phyloP scores from a whole-genome alignment of 257 asterid genomes.

The Rhazya stricta region DNA sequence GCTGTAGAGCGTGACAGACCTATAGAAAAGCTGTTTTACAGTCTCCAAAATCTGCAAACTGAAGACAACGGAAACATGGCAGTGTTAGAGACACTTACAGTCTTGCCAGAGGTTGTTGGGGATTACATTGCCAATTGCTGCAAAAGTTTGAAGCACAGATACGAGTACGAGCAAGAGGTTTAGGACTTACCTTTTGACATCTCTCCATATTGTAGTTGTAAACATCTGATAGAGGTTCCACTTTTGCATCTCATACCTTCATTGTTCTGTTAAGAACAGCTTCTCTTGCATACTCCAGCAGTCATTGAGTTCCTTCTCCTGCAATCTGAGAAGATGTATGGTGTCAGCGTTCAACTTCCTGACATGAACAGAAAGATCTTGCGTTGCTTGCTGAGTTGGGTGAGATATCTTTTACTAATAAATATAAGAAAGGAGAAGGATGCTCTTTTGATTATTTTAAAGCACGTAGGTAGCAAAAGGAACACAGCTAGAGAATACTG shows the following conservation, averaged over 20 bases:
- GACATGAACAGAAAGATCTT: slow-evolving; percentile 62
- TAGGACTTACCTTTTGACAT: slow-evolving; percentile 1
- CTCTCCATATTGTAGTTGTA: slow-evolving; percentile 14
- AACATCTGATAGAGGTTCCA: slow-evolving; percentile 20
- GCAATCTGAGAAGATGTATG: slow-evolving; percentile 52
- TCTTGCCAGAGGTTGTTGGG: slow-evolving; percentile 80
- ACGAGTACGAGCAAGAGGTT: slow-evolving; percentile 77
- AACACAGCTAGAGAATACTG: not conserved
- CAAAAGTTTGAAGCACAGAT: slow-evolving; percentile 49
- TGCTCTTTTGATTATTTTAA: not conserved
- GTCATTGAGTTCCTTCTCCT: slow-evolving; percentile 77
- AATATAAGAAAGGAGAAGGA: not conserved
- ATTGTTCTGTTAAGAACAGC: slow-evolving; percentile 49
- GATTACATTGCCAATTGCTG: slow-evolving; percentile 54
- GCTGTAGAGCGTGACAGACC: slow-evolving; percentile 75
- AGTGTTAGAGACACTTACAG: slow-evolving; percentile 74
- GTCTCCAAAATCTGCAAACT: slow-evolving; percentile 61
- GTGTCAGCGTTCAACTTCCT: slow-evolving; percentile 40
- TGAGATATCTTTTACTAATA: slow-evolving; percentile 31
- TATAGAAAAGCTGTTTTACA: slow-evolving; percentile 70
- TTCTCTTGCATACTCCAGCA: slow-evolving; percentile 69
- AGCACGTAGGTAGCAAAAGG: not conserved
- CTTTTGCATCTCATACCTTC: slow-evolving; percentile 29
- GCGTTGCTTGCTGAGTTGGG: slow-evolving; percentile 95
- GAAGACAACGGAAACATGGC: slow-evolving; percentile 64